Evolutionary conservation across 1,284 basidiomycete species (phyloP), one percentile per base, ranked within the genome.

Genomic region (Anthracocystis panici-leucophaei): DNA sequence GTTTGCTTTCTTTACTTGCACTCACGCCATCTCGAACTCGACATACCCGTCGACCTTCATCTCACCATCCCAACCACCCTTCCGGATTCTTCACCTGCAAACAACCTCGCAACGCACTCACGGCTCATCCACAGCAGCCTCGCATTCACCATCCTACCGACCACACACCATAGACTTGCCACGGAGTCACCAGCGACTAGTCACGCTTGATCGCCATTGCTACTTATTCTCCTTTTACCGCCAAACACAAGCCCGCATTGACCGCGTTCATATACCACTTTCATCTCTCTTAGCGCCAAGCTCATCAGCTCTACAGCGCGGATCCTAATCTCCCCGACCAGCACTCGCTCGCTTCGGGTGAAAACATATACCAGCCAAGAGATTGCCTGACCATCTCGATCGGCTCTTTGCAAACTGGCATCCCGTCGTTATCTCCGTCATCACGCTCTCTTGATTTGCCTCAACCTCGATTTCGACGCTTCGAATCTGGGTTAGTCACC

Each of bases 81-180:
- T 21, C 10, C 41, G n/a, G 41, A 42, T 8, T 20, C 48, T 31
- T 18, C n/a, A 31, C 29, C 27, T 29, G 20, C 35, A 6, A 20
- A n/a, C 29, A 5, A 31, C 48, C 48, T 49, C n/a, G 48, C 48
- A 31, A n/a, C 48, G 48, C 48, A 20, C 27, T 11, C 10, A 38
- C 48, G 48, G 18, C 48, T 31, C n/a, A 29, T 49, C 48, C 27
- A 49, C 29, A 49, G 9, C 48, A 49, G 48, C 48, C n/a, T 31
- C 18, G 18, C 31, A 16, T 48, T 5, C 27, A 48, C 41, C n/a
- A 42, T 42, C 41, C 18, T 21, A 42, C 20, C 41, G 41, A 42
- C 16, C n/a, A 42, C n/a, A 9, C 41, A 31, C 12, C 29, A 31
- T n/a, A n/a, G 10, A 12, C 2, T 12, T 10, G 27, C 18, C 27